These are phyloP conservation scores for Ophiognomonia clavigignenti-juglandacearum DNA, from an alignment of 2,329 filamentous ascomycete genomes.

Conservation along the genomic window DNA sequence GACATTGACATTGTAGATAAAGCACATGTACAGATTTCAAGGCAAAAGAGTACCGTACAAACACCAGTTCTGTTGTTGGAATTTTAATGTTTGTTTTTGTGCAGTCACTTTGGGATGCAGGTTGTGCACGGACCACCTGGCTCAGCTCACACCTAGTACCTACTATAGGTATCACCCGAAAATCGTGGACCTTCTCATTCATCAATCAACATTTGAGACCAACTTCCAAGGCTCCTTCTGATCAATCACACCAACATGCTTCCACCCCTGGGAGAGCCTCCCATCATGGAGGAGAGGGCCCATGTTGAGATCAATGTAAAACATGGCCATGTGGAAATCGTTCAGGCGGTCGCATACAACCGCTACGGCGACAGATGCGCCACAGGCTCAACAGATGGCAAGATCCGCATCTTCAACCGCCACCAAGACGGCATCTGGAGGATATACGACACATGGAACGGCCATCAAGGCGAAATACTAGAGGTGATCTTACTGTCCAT, in stretches of 20 bases:
- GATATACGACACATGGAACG: slow-evolving; percentile 81
- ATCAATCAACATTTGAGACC: too few species aligned
- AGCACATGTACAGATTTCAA: too few species aligned
- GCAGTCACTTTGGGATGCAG: too few species aligned
- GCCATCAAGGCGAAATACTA: slow-evolving; percentile 84
- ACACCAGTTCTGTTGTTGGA: too few species aligned
- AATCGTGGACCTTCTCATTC: too few species aligned
- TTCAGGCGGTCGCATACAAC: slow-evolving; percentile 85
- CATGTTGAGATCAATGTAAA: slow-evolving; percentile 59
- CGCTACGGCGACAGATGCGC: slow-evolving; percentile 88
- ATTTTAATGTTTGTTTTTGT: too few species aligned
- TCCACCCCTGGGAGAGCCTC: slow-evolving; percentile 24
- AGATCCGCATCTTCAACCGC: slow-evolving; percentile 85
- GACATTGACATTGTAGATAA: too few species aligned
- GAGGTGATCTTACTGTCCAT: slow-evolving; percentile 56
- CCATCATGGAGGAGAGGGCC: slow-evolving; percentile 37
- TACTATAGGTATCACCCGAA: too few species aligned
- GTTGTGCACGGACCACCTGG: too few species aligned
- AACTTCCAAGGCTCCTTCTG: not conserved
- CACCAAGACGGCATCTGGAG: slow-evolving; percentile 75
- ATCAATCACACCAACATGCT: slow-evolving; percentile 17
- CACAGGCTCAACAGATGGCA: slow-evolving; percentile 87
- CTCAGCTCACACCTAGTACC: too few species aligned
- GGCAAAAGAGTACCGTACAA: too few species aligned
- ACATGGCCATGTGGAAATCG: slow-evolving; percentile 73